phyloP scores from a whole-genome alignment of 768 basidiomycete species.

The Dioszegia crocea region DNA sequence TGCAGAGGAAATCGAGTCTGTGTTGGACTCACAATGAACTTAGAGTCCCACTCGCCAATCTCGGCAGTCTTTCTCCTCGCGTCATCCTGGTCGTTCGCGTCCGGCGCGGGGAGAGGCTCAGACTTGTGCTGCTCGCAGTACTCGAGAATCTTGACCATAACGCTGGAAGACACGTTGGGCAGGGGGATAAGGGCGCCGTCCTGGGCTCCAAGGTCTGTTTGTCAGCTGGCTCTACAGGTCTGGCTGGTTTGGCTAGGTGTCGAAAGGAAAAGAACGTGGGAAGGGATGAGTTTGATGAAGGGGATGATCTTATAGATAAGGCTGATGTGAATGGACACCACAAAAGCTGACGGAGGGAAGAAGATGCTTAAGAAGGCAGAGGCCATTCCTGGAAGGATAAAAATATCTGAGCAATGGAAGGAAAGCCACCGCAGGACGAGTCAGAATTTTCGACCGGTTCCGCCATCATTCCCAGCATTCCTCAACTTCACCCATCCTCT shows the following conservation, averaged over 20 bases:
- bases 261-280: too few relatives aligned
- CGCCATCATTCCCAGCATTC: too few relatives aligned
- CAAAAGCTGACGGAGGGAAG: too few relatives aligned
- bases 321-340: too few relatives aligned
- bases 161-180: constrained; percentile 44
- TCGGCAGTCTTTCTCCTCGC: constrained; percentile 96
- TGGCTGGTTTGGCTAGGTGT: too few relatives aligned
- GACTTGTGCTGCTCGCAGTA: constrained; percentile 99
- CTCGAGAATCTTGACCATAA: constrained; percentile 72
- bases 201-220: constrained; percentile 39
- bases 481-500: not conserved
- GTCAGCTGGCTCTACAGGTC: too few relatives aligned
- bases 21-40: constrained; percentile 51
- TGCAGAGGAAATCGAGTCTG: not conserved
- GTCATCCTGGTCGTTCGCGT: constrained; percentile 65
- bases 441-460: too few relatives aligned
- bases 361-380: too few relatives aligned
- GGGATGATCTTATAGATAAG: too few relatives aligned
- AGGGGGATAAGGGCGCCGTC: constrained; percentile 37
- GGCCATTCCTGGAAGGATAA: too few relatives aligned
- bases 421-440: too few relatives aligned
- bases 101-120: constrained; percentile 82
- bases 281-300: not conserved
- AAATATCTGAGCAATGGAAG: too few relatives aligned
- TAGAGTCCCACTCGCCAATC: constrained; percentile 98